Evolutionary conservation across 495 filamentous ascomycete genomes (phyloP), one percentile per base, ranked within the genome.

Genomic region (Podospora conica): DNA sequence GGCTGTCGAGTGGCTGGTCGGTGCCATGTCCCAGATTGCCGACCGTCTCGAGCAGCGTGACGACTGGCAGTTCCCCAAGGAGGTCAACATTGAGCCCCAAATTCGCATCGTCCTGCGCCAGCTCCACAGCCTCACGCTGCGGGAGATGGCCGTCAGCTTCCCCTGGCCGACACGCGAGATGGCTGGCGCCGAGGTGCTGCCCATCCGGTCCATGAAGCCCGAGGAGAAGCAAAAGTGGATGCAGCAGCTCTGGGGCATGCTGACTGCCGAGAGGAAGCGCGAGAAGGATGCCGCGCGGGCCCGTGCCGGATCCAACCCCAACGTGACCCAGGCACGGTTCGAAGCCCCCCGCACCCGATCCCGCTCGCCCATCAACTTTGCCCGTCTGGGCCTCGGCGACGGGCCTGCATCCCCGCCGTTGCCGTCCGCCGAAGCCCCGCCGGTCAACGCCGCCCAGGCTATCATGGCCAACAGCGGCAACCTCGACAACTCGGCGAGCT

Each of bases 91-190:
- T 22, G 74, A 76, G 29, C 69, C 73, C 2, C 74, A 76, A n/a
- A 72, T 76, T 22, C 74, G 74, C 40, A 76, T 76, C 53, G 71
- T 76, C n/a, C 71, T 76, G 20, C 74, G 74, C 2, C 74, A 76
- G 66, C 65, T 76, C 29, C 63, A 70, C 60, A 59, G 58, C n/a
- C 18, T 69, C 1, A 76, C 74, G 0, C 70, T 76, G 9, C 66
- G 71, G 0, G 74, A 76, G 33, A 76, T 76, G 74, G 74, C 74
- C 0, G 74, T 75, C 20, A 74, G 71, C 31, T 76, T 76, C 53
- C 74, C 74, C 15, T 76, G 74, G 74, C 74, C 74, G 0, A 76
- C 74, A 9, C 69, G 74, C 2, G 74, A 76, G 58, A 76, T 76
- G 74, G 72, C 73, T 21, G 74, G 74, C 20, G 74, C 74, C 27